phyloP scores from a whole-genome alignment of 192 early-diverging fungal genomes.

The Funneliformis geosporum region DNA sequence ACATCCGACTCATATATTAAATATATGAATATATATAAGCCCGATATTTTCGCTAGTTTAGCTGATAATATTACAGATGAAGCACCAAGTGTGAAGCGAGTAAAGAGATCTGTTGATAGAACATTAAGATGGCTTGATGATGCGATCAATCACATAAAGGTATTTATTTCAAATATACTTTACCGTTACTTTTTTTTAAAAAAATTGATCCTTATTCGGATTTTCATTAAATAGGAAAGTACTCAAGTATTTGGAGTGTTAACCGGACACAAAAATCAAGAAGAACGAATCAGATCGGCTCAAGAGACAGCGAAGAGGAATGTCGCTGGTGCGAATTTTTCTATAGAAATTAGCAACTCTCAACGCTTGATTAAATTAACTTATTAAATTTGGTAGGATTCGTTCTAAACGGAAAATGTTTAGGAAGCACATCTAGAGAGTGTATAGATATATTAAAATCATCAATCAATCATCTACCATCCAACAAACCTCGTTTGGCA shows the following conservation, averaged over 20 bases:
- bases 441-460: constrained; percentile 44
- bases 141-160: constrained; percentile 38
- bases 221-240: constrained; percentile 12
- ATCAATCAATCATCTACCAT: constrained; percentile 51
- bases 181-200: background rate
- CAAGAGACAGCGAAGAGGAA: constrained; percentile 45
- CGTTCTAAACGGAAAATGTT: constrained; percentile 46
- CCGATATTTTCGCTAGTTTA: constrained; percentile 48
- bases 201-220: background rate
- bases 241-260: constrained; percentile 54
- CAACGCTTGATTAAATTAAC: background rate
- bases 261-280: constrained; percentile 44
- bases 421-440: constrained; percentile 39
- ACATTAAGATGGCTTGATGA: constrained; percentile 54
- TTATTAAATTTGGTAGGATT: constrained; percentile 41
- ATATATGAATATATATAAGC: constrained; percentile 46
- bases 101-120: constrained; percentile 49
- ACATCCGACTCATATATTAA: constrained; percentile 48
- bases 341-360: background rate
- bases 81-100: constrained; percentile 44
- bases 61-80: constrained; percentile 47
- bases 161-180: background rate
- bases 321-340: constrained; percentile 38
- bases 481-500: constrained; percentile 55
- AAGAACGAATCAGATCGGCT: constrained; percentile 53